Conservation (phyloP, 1,284 basidiomycete species). For the Laetiporus sulphureus region DNA sequence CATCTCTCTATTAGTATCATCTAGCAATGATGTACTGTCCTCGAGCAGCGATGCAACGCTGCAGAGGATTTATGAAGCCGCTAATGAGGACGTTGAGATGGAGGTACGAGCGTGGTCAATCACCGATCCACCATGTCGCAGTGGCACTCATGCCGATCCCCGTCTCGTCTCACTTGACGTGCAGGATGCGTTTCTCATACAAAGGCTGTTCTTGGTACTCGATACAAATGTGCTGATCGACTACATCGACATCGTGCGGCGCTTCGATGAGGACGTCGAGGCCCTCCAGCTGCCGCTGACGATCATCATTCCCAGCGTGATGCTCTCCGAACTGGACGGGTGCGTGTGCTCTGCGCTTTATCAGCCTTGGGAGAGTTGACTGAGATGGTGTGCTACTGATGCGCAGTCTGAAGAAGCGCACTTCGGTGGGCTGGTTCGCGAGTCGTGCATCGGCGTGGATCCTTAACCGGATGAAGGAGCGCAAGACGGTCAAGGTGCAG, state of each 20-base stretch:
- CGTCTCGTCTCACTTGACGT: background rate
- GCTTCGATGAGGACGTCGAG: conserved; percentile 59
- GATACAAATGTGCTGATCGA: conserved; percentile 72
- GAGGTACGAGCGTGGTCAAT: conserved; percentile 27
- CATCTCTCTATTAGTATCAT: too few species aligned
- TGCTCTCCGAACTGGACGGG: conserved; percentile 70
- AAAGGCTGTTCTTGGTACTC: conserved; percentile 43
- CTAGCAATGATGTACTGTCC: background rate
- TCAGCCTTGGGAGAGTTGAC: background rate
- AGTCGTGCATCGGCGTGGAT: conserved; percentile 68
- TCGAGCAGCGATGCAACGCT: conserved; percentile 33
- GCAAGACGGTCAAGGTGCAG: conserved; percentile 55
- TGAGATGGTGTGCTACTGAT: background rate
- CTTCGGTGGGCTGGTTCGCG: conserved; percentile 55
- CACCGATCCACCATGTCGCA: too few species aligned
- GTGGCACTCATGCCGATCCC: background rate
- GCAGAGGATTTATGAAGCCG: conserved; percentile 42
- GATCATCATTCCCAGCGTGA: conserved; percentile 62
- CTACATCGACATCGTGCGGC: conserved; percentile 52
- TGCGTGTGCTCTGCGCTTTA: conserved; percentile 27
- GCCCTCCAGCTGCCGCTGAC: conserved; percentile 39
- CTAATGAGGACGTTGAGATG: conserved; percentile 67
- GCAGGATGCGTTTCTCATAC: conserved; percentile 16
- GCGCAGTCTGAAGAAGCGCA: conserved; percentile 56
- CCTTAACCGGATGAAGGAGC: conserved; percentile 54